Evolutionary conservation across 352 stramenopile species (phyloP), one percentile per base, ranked within the genome.

Genomic region (Thalassiosira livingstoniorum): DNA sequence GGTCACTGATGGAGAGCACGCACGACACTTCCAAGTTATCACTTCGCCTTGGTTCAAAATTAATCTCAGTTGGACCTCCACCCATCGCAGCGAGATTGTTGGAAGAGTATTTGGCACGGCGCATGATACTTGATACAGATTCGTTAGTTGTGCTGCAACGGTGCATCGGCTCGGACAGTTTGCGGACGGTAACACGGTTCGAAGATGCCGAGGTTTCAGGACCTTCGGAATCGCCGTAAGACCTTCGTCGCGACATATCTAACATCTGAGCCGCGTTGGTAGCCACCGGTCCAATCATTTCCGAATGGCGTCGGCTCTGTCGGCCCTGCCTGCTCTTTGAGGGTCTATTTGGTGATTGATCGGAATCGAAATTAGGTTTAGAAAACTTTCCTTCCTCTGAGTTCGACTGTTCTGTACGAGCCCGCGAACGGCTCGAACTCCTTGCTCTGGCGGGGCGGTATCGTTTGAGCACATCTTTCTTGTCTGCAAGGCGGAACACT

Each of bases 121-220:
- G 63, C 13, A 71, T 55, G 2, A 57, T 57, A 23, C 63, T 37
- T n/a, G 7, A n/a, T 10, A 71, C 63, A 11, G 25, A 39, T 45
- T 31, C 27, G 23, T 71, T 71, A 25, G 63, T 71, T 2, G 15
- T 0, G 15, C 25, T 34, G 39, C 63, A 71, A 10, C 63, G 63
- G 29, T 71, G 63, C 63, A 55, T 71, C 35, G 63, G 63, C 39
- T 71, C 63, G 13, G 63, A 71, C 13, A 71, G 63, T 57, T 71
- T 71, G 18, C 63, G 63, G 25, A 71, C 43, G 3, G 63, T 71
- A 23, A 71, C 21, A 37, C n/a, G 39, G 15, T 7, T 18, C 15
- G 7, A 18, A 18, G 39, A 47, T 47, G 7, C 15, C 39, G 39
- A 7, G 15, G 39, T 7, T 7, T 47, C 39, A 15, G 7, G 7